Evolutionary conservation across 352 stramenopile species (phyloP).

Genomic region (Phytophthora sp.): DNA sequence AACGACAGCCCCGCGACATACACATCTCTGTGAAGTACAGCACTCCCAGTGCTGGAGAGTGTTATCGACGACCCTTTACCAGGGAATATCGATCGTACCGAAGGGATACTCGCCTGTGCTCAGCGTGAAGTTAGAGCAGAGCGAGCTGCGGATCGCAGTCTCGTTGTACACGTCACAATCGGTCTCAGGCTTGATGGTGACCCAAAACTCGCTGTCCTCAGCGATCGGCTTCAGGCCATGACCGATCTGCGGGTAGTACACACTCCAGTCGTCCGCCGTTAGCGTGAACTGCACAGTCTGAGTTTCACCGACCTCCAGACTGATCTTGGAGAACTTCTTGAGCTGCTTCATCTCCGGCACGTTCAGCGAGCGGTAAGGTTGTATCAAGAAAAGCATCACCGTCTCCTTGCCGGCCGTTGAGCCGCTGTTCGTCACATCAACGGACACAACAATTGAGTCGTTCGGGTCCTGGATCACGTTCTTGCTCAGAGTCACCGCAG

Average conservation of each 20-base stretch:
- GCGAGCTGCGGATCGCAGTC: neutral
- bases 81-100: neutral
- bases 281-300: constrained; percentile 26
- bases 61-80: too few relatives aligned
- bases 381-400: constrained; percentile 10
- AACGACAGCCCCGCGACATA: too few relatives aligned
- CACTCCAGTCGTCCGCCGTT: constrained; percentile 30
- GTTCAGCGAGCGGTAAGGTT: constrained; percentile 15
- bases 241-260: constrained; percentile 49
- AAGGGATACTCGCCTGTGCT: neutral
- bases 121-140: neutral
- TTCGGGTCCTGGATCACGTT: neutral
- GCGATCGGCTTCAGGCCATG: constrained; percentile 35
- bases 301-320: constrained; percentile 5
- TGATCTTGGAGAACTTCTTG: constrained; percentile 39
- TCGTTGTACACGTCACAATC: constrained; percentile 22
- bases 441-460: neutral
- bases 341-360: constrained; percentile 38
- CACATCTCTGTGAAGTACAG: too few relatives aligned
- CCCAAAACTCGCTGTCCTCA: constrained; percentile 39
- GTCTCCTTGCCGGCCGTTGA: neutral
- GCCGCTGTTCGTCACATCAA: neutral
- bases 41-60: too few relatives aligned
- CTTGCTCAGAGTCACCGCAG: constrained; percentile 37
- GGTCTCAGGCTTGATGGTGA: constrained; percentile 46